Evolutionary conservation across 1,284 basidiomycete genomes (phyloP).

Genomic region (Cryptococcus jaspeensis): DNA sequence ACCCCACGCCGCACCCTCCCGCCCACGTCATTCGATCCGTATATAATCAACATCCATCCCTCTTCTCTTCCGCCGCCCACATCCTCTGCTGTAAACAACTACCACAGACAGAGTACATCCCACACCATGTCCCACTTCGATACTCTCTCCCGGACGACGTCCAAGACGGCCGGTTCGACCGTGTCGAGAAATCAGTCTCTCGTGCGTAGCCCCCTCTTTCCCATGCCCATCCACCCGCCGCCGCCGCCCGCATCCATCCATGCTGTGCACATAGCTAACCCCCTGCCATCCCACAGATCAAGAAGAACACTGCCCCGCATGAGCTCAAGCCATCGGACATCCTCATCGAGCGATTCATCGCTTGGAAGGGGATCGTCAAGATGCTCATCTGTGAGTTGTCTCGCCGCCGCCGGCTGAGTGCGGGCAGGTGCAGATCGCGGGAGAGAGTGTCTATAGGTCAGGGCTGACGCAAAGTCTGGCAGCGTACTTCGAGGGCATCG

Average conservation of each 20-base stretch:
- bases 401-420: neutral
- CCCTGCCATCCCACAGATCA: conserved; percentile 56
- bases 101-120: neutral
- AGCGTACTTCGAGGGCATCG: conserved; percentile 70
- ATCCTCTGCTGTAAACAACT: neutral
- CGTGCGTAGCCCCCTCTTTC: conserved; percentile 33
- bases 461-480: conserved; percentile 1
- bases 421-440: neutral
- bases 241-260: neutral
- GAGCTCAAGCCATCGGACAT: conserved; percentile 94
- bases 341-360: conserved; percentile 81
- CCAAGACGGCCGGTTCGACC: conserved; percentile 62
- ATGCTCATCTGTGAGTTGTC: conserved; percentile 68
- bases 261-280: neutral
- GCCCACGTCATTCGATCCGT: neutral
- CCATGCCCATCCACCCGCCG: neutral
- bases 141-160: conserved; percentile 58
- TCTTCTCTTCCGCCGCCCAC: neutral
- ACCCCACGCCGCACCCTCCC: neutral
- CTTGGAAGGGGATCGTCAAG: conserved; percentile 78
- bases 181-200: conserved; percentile 74
- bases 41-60: neutral
- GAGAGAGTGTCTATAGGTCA: neutral
- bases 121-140: conserved; percentile 50
- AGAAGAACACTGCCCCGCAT: conserved; percentile 82